Evolutionary conservation across 768 basidiomycete genomes (phyloP), one percentile per base, ranked within the genome.

Genomic region (Tephrocybe rancida): DNA sequence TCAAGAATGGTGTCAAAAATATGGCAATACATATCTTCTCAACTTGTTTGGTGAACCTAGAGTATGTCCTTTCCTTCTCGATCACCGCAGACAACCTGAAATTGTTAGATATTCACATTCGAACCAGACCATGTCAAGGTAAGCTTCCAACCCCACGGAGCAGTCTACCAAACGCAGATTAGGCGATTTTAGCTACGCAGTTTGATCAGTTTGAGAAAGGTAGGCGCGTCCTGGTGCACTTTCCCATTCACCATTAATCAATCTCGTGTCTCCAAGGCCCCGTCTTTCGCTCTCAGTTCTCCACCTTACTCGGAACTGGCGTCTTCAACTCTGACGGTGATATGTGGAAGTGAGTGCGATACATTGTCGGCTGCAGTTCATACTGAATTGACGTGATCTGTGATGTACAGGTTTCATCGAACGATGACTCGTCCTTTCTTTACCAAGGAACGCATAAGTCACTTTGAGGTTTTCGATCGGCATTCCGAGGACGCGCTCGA

Each of bases 381-480:
- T 14, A 1, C 7, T 29, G 21, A 42, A 11, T 10, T 42, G 22
- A 42, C 24, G 21, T 19, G 41, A 43, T 49, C 46, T 41, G 49
- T 37, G 14, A 64, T 29, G 22, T 22, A 47, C 27, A 81, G 86
- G 63, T 80, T 86, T 58, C 86, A 88, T 64, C 82, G 87, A 6
- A 61, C 74, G 2, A 86, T 90, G 71, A 84, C 85, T 0, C 80
- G 88, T 0, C 87, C 87, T 0, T 88, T 89, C 71, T 89, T 90
- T 69, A 78, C 65, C 44, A 76, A 74, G 39, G 85, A 88, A 25
- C 72, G 78, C 19, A 79, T 86, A 44, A 79, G 75, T 39, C 79
- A 86, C 61, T 87, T 86, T 44, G 80, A 85, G 22, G 82, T 79
- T 22, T 87, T 86, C 57, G 80, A 79, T 46, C 68, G 70, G 2